Base-by-base conservation (phyloP, 768 basidiomycete species). In the Lentinula raphanica region DNA sequence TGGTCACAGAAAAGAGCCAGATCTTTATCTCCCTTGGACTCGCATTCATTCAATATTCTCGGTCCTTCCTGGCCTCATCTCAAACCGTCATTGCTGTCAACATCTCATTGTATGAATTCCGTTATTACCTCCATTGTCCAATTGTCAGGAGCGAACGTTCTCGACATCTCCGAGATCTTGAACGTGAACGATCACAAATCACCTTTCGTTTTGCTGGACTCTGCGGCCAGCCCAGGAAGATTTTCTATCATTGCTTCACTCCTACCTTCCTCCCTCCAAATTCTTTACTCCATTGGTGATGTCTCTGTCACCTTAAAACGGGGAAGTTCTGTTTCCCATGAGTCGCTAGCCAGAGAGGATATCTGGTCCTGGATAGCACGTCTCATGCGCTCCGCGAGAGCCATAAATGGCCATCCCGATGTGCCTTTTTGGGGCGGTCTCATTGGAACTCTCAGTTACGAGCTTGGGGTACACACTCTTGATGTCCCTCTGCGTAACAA, bases 371-470 rank as follows among this genome's bases (percentile, higher is more conserved):
- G 88, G 88, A 71, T 91, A 23, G 77, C 81, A 25, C 67, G 72
- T n/a, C 91, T 87, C 71, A 89, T 91, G 86, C 78, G 73, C 32
- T 60, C 70, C 19, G 76, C 73, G 49, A 76, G 74, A 58, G 81
- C 78, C 8, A 59, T 63, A 23, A 76, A 76, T 23, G 87, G 88
- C 3, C 64, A 64, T 40, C 62, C 75, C 6, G 77, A 83, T 9
- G 68, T 84, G 44, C 91, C 90, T 0, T 93, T 93, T 68, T 92
- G 90, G 89, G 92, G 90, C 35, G 92, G 92, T 23, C 74, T 93
- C 13, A 70, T 92, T 23, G 92, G 92, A 8, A 84, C 81, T 59
- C 71, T 93, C 59, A 88, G 87, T 63, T 94, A 93, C 65, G 92
- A 92, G 68, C 75, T 92, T 17, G 92, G 90, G 12, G 79, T 86